A percentile compares a stretch with the other conserved stretches of the same genome.
Evolutionary conservation across 2,329 filamentous ascomycete species (phyloP).

Genomic region (Microsporum ferrugineum): DNA sequence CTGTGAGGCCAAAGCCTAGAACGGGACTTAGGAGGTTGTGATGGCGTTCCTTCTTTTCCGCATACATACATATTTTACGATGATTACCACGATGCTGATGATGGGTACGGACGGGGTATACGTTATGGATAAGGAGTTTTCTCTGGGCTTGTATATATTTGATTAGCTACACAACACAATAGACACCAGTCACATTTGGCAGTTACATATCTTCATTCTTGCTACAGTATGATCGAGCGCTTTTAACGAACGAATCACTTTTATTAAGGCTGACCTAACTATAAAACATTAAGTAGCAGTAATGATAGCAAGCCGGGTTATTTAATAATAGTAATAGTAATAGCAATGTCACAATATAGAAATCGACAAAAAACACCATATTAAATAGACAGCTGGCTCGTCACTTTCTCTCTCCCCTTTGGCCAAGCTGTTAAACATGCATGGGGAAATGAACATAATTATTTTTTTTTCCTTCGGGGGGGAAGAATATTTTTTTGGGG

Average conservation of each 20-base stretch:
- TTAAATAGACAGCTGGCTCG: background rate
- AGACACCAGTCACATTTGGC: background rate
- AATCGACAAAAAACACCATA: background rate
- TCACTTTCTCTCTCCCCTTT: background rate
- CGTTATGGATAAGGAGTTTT: too few species aligned
- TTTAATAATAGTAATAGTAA: background rate
- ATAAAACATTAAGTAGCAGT: background rate
- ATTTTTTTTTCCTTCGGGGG: background rate
- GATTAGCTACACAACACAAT: background rate
- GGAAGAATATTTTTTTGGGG: background rate
- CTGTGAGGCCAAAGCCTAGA: conserved; percentile 5
- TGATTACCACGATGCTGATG: background rate
- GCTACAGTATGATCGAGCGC: background rate
- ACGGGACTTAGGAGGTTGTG: conserved; percentile 9
- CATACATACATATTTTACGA: background rate
- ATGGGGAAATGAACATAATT: background rate
- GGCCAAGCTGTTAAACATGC: background rate
- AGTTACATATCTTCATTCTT: background rate
- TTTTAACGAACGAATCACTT: background rate
- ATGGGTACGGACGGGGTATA: background rate
- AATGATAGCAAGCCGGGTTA: background rate
- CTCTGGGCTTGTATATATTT: background rate
- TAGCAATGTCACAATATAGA: background rate
- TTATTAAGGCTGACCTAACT: background rate
- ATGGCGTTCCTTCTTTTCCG: background rate